A percentile compares a stretch with the other conserved stretches of the same genome.
Evolutionary conservation across 805 yeast genomes (phyloP).

Genomic region (Yamadazyma olivae): DNA sequence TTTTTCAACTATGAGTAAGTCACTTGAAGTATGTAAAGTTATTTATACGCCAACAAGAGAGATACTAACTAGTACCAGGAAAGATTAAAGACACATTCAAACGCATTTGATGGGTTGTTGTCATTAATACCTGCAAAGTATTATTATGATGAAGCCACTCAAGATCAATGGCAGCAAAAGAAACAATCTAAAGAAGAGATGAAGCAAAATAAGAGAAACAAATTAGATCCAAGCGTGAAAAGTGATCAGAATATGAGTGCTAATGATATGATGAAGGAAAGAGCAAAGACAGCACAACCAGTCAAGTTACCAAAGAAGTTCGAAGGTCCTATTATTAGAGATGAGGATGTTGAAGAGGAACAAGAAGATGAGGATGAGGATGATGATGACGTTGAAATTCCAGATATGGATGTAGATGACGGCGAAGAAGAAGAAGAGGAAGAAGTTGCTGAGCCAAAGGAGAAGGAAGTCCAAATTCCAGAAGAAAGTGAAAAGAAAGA

Average conservation of each 20-base stretch:
- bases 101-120: conserved; percentile 83
- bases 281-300: conserved; percentile 52
- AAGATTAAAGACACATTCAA: conserved; percentile 71
- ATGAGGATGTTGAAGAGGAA: conserved; percentile 11
- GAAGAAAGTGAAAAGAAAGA: conserved; percentile 15
- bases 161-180: conserved; percentile 87
- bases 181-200: conserved; percentile 68
- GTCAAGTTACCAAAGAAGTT: conserved; percentile 36
- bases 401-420: conserved; percentile 8
- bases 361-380: conserved; percentile 15
- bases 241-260: conserved; percentile 48
- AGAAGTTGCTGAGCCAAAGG: conserved; percentile 9
- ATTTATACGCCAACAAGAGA: background rate
- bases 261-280: conserved; percentile 54
- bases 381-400: conserved; percentile 2
- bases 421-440: conserved; percentile 11
- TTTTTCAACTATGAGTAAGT: conserved; percentile 45
- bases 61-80: conserved; percentile 46
- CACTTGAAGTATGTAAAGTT: conserved; percentile 52
- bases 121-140: conserved; percentile 93
- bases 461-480: conserved; percentile 8
- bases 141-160: conserved; percentile 87
- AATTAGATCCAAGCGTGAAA: conserved; percentile 66
- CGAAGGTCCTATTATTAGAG: conserved; percentile 9
- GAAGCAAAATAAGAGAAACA: conserved; percentile 59